A percentile compares a stretch with the other conserved stretches of the same genome.
Evolutionary conservation across 1,284 basidiomycete genomes (phyloP).

Genomic region (Gomphus sp.): DNA sequence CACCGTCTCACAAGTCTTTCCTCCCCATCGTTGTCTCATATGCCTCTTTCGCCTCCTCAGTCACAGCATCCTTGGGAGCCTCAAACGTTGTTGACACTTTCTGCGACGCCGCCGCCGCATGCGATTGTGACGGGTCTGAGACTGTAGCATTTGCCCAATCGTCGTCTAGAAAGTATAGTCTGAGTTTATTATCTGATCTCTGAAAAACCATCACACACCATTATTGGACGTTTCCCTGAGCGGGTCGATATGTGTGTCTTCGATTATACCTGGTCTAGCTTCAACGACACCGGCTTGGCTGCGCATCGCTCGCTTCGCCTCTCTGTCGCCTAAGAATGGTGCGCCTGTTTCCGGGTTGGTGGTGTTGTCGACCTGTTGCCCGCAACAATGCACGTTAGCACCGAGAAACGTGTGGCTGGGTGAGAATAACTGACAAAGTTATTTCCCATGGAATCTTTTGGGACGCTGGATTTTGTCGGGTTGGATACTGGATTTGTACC

Average conservation of each 20-base stretch:
- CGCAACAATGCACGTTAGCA: background rate
- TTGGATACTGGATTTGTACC: too few species aligned
- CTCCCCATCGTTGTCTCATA: slow-evolving; percentile 29
- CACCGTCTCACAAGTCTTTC: slow-evolving; percentile 27
- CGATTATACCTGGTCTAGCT: slow-evolving; percentile 44
- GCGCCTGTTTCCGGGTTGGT: slow-evolving; percentile 25
- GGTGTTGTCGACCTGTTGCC: slow-evolving; percentile 31
- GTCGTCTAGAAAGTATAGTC: slow-evolving; percentile 25
- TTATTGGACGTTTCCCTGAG: slow-evolving; percentile 36
- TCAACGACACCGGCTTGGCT: slow-evolving; percentile 37
- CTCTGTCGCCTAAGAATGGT: slow-evolving; percentile 26
- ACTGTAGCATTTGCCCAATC: slow-evolving; percentile 33
- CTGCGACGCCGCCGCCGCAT: background rate
- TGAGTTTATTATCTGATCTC: too few species aligned
- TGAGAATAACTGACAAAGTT: slow-evolving; percentile 32
- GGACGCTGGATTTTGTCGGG: slow-evolving; percentile 29
- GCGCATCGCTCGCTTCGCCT: slow-evolving; percentile 29
- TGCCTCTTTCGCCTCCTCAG: slow-evolving; percentile 28
- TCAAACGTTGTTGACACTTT: slow-evolving; percentile 2
- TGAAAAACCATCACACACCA: slow-evolving; percentile 16
- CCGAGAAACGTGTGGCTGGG: background rate
- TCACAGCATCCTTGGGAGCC: slow-evolving; percentile 21
- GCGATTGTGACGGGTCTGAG: slow-evolving; percentile 5
- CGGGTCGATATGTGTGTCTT: slow-evolving; percentile 41
- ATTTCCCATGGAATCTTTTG: slow-evolving; percentile 26